phyloP scores from a whole-genome alignment of 192 early-diverging fungal species.

The Lunasporangiospora selenospora region DNA sequence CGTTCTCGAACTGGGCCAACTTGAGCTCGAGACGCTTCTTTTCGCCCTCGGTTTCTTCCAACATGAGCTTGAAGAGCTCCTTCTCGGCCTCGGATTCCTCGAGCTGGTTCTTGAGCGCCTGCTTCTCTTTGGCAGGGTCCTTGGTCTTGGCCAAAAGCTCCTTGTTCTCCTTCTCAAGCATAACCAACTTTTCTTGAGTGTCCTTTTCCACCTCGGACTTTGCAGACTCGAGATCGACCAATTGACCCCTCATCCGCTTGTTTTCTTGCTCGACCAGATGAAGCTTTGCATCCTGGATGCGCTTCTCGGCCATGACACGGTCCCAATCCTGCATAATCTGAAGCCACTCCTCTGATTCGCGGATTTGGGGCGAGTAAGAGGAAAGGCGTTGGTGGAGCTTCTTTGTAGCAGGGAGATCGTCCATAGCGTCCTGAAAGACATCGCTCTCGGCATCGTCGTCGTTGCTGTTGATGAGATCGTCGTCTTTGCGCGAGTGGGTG shows the following conservation, averaged over 20 bases:
- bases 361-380: slow-evolving; percentile 34
- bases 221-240: slow-evolving; percentile 17
- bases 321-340: slow-evolving; percentile 52
- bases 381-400: slow-evolving; percentile 46
- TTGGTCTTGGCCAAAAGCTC: slow-evolving; percentile 24
- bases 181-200: slow-evolving; percentile 17
- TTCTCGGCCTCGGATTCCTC: slow-evolving; percentile 44
- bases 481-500: slow-evolving; percentile 12
- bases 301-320: slow-evolving; percentile 48
- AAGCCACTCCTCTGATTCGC: slow-evolving; percentile 40
- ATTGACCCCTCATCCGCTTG: slow-evolving; percentile 41
- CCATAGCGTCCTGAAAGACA: slow-evolving; percentile 35
- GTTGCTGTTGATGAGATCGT: slow-evolving; percentile 28
- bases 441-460: slow-evolving; percentile 23
- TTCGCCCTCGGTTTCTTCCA: slow-evolving; percentile 44
- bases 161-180: slow-evolving; percentile 31
- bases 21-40: slow-evolving; percentile 40
- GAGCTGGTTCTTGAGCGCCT: slow-evolving; percentile 31
- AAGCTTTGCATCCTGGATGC: slow-evolving; percentile 43
- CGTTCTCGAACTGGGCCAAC: slow-evolving; percentile 18
- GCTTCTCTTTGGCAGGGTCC: slow-evolving; percentile 42
- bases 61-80: slow-evolving; percentile 47
- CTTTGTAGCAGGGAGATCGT: slow-evolving; percentile 25
- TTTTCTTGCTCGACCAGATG: slow-evolving; percentile 47
- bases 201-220: slow-evolving; percentile 36